Percentiles rank a stretch among this genome's conserved stretches.
Evolutionary conservation across 768 basidiomycete species (phyloP).

Genomic region (Strobilomyces confusus): DNA sequence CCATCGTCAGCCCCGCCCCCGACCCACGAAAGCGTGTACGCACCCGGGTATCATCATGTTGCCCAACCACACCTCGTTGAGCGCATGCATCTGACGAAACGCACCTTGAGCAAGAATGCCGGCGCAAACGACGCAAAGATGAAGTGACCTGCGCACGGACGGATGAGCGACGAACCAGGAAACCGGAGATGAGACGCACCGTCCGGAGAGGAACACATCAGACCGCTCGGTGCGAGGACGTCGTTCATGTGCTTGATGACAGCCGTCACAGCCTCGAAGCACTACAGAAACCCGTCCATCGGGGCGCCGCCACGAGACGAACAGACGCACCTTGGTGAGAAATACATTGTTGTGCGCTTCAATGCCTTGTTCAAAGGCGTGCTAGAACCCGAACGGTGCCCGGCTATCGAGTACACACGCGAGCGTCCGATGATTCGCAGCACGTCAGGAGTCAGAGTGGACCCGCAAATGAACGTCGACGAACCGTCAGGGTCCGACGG

Average conservation of each 20-base stretch:
- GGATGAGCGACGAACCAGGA: neutral
- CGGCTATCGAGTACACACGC: slow-evolving; percentile 82
- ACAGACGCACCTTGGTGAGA: slow-evolving; percentile 55
- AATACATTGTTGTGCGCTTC: slow-evolving; percentile 59
- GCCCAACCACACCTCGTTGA: slow-evolving; percentile 71
- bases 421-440: slow-evolving; percentile 70
- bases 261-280: slow-evolving; percentile 63
- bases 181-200: slow-evolving; percentile 38
- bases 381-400: slow-evolving; percentile 86
- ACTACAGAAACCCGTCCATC: slow-evolving; percentile 32
- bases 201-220: slow-evolving; percentile 77
- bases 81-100: slow-evolving; percentile 50
- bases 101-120: slow-evolving; percentile 76
- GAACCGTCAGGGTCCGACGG: slow-evolving; percentile 57
- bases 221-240: slow-evolving; percentile 62
- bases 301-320: neutral
- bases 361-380: slow-evolving; percentile 71
- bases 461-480: neutral
- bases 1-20: neutral
- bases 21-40: neutral
- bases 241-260: slow-evolving; percentile 67
- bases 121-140: slow-evolving; percentile 79
- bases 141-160: slow-evolving; percentile 58
- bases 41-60: slow-evolving; percentile 85
- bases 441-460: neutral